Evolutionary conservation across 345 rosid genomes (phyloP).

Genomic region (Toxicodendron radicans): DNA sequence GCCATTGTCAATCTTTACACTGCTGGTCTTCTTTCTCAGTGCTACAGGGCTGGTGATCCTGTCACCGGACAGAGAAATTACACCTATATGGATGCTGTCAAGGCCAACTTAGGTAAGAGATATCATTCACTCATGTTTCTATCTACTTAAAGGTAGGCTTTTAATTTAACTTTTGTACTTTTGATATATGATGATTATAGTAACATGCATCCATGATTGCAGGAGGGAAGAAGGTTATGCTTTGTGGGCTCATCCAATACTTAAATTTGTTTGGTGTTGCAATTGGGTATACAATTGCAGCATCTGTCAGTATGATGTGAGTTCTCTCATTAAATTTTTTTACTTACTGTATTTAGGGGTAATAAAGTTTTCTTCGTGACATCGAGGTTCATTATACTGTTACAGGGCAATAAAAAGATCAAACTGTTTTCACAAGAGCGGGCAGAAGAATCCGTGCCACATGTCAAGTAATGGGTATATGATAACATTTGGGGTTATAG

Average conservation of each 20-base stretch:
- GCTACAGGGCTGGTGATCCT: slow-evolving; percentile 52
- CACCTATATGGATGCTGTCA: slow-evolving; percentile 56
- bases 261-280: slow-evolving; percentile 50
- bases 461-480: slow-evolving; percentile 76
- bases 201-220: background rate
- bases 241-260: slow-evolving; percentile 50
- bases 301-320: slow-evolving; percentile 58
- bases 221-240: slow-evolving; percentile 42
- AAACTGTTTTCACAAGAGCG: slow-evolving; percentile 69
- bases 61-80: slow-evolving; percentile 44
- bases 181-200: background rate
- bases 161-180: background rate
- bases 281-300: slow-evolving; percentile 54
- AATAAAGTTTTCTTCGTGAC: no score
- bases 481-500: slow-evolving; percentile 69
- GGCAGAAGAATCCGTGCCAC: slow-evolving; percentile 67
- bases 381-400: background rate
- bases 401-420: slow-evolving; percentile 81
- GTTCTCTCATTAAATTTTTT: slow-evolving; percentile 13
- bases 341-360: no score
- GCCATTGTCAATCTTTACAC: slow-evolving; percentile 48
- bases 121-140: background rate
- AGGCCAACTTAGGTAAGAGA: slow-evolving; percentile 38
- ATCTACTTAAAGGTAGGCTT: background rate
- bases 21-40: slow-evolving; percentile 36